These are phyloP conservation scores for Schrenkiella parvula DNA, from an alignment of 345 rosid genomes.

Conservation along the genomic window DNA sequence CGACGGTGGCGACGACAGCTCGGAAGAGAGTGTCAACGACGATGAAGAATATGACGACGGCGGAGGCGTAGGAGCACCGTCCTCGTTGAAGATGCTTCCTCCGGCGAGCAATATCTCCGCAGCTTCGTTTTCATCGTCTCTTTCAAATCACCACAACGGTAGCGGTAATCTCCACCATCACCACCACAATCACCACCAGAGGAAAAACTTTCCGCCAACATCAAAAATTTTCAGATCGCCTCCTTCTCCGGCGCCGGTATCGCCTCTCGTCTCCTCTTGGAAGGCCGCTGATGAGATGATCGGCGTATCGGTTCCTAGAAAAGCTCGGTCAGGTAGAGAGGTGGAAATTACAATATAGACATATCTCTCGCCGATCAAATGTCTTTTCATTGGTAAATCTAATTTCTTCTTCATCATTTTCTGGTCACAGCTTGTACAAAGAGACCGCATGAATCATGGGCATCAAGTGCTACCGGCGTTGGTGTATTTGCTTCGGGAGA, in stretches of 20 bases:
- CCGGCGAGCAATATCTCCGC: slow-evolving; percentile 52
- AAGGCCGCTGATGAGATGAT: slow-evolving; percentile 94
- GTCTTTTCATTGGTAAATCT: slow-evolving; percentile 7
- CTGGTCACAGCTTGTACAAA: slow-evolving; percentile 61
- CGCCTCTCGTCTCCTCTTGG: slow-evolving; percentile 42
- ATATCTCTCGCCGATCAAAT: slow-evolving; percentile 8
- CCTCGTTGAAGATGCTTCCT: slow-evolving; percentile 67
- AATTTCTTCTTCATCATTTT: background rate
- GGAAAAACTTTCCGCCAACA: slow-evolving; percentile 60
- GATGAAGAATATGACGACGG: slow-evolving; percentile 87
- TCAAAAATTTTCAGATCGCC: slow-evolving; percentile 57
- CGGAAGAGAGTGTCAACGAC: slow-evolving; percentile 91
- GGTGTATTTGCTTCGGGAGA: slow-evolving; percentile 50
- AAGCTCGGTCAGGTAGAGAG: slow-evolving; percentile 99
- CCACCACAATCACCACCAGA: slow-evolving; percentile 30
- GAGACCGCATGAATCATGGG: slow-evolving; percentile 92
- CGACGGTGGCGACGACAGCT: slow-evolving; percentile 73
- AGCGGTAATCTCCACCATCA: slow-evolving; percentile 31
- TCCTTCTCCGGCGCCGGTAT: slow-evolving; percentile 40
- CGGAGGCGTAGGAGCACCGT: slow-evolving; percentile 40
- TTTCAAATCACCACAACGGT: slow-evolving; percentile 42
- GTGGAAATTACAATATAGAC: slow-evolving; percentile 45
- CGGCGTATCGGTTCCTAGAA: slow-evolving; percentile 94
- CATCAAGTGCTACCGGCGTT: slow-evolving; percentile 46
- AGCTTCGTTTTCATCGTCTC: slow-evolving; percentile 57